Evolutionary conservation across 2,329 filamentous ascomycete species (phyloP).

Genomic region (Orbilia quercus): DNA sequence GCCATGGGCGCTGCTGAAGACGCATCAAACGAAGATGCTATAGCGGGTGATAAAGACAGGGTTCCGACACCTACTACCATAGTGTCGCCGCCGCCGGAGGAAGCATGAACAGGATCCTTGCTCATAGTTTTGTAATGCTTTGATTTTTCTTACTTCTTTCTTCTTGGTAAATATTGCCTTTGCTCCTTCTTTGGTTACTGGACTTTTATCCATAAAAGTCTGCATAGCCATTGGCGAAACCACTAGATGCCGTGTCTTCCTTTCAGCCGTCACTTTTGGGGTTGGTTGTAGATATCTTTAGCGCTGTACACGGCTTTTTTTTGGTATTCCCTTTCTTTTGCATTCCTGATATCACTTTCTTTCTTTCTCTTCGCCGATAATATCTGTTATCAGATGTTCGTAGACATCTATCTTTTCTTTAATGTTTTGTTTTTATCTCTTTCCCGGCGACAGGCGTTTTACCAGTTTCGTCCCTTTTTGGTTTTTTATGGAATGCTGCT

Average conservation of each 20-base stretch:
- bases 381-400: slow-evolving; percentile 12
- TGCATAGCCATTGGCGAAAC: slow-evolving; percentile 32
- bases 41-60: slow-evolving; percentile 27
- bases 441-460: slow-evolving; percentile 33
- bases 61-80: slow-evolving; percentile 56
- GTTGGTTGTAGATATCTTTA: slow-evolving; percentile 56
- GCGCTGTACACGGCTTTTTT: slow-evolving; percentile 9
- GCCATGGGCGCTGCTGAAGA: slow-evolving; percentile 53
- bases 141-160: slow-evolving; percentile 57
- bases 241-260: slow-evolving; percentile 14
- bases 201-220: slow-evolving; percentile 32
- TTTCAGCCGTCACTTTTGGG: slow-evolving; percentile 50
- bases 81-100: slow-evolving; percentile 55
- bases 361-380: background rate
- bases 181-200: slow-evolving; percentile 46
- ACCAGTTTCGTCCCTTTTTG: slow-evolving; percentile 4
- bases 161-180: slow-evolving; percentile 57
- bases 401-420: slow-evolving; percentile 4
- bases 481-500: slow-evolving; percentile 6
- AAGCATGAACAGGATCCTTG: slow-evolving; percentile 29
- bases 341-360: background rate
- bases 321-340: no score
- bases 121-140: slow-evolving; percentile 49
- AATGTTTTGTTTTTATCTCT: slow-evolving; percentile 17
- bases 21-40: slow-evolving; percentile 50